phyloP scores from a whole-genome alignment of 179 eudicot genomes.

The Nepenthes alata region DNA sequence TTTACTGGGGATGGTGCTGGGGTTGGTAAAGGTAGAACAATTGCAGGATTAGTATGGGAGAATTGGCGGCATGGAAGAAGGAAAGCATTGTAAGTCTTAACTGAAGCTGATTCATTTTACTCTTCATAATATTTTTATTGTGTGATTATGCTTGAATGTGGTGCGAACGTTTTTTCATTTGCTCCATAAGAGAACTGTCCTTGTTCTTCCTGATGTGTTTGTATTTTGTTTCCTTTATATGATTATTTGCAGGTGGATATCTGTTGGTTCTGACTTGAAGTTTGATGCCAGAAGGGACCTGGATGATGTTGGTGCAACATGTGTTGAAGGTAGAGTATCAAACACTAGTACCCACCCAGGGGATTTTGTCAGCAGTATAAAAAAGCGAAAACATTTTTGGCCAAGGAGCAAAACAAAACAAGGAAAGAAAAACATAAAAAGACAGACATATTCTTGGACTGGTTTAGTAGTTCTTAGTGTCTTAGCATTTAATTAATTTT shows the following conservation, averaged over 20 bases:
- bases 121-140: neutral
- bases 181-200: neutral
- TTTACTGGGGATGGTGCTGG: constrained; percentile 99
- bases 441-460: too few species aligned
- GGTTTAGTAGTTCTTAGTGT: too few species aligned
- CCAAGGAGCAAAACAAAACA: neutral
- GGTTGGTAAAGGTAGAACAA: constrained; percentile 97
- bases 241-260: constrained; percentile 72
- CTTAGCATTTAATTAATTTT: too few species aligned
- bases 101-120: neutral
- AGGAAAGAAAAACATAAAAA: too few species aligned
- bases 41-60: constrained; percentile 97
- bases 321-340: constrained; percentile 53
- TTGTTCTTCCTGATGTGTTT: constrained; percentile 3
- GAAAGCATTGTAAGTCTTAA: constrained; percentile 75
- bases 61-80: constrained; percentile 89
- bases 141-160: constrained; percentile 2
- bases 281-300: constrained; percentile 94
- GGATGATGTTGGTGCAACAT: constrained; percentile 83
- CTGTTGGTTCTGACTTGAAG: constrained; percentile 97
- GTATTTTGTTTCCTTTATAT: constrained; percentile 11
- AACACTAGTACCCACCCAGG: too few species aligned
- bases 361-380: too few species aligned
- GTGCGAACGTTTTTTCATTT: neutral
- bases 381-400: neutral